Evolutionary conservation across 192 early-diverging fungal species (phyloP).

Genomic region (Pecoramyces ruminantium): DNA sequence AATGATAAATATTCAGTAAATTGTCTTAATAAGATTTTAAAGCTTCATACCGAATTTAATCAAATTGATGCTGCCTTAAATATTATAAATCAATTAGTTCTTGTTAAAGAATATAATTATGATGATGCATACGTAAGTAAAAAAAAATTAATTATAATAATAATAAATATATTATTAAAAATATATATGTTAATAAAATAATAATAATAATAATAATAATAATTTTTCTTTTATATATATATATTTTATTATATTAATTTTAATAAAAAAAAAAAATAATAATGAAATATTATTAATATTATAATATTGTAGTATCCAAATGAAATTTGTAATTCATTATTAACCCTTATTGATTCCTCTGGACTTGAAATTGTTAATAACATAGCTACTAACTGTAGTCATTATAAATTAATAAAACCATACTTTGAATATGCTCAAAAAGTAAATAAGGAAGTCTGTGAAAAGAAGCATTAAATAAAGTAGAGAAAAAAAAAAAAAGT

Average conservation of each 20-base stretch:
- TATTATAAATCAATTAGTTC: background rate
- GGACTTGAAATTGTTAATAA: background rate
- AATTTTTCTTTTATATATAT: no score
- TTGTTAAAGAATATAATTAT: background rate
- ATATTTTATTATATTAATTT: no score
- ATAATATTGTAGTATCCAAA: background rate
- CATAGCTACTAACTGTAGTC: background rate
- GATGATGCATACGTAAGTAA: background rate
- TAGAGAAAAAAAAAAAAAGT: no score
- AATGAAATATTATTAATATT: no score
- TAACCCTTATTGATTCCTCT: background rate
- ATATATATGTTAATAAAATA: no score
- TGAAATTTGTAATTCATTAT: background rate
- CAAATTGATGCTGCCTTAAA: background rate
- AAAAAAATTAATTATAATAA: no score
- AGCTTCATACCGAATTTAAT: background rate
- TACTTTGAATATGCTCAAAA: background rate
- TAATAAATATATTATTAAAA: no score
- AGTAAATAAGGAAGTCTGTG: background rate
- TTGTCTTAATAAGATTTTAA: background rate
- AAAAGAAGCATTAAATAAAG: background rate
- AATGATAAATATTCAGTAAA: background rate
- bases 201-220: no score
- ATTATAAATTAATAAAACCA: background rate
- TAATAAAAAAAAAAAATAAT: no score